Percentiles rank a stretch among this genome's conserved stretches.
Evolutionary conservation across 2,329 filamentous ascomycete genomes (phyloP).

Genomic region (Sclerotinia sclerotiorum): DNA sequence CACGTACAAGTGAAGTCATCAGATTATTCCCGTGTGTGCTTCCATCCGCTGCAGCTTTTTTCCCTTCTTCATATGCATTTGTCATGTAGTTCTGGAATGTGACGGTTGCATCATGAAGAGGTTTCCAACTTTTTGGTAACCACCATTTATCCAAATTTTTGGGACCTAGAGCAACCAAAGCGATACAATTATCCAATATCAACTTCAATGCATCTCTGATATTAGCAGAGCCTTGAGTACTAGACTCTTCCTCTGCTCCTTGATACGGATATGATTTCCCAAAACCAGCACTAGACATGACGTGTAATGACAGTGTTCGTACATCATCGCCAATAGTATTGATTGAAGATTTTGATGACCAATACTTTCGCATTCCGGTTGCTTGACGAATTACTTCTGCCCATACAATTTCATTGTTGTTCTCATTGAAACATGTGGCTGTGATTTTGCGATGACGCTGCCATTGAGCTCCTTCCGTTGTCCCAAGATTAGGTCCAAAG

Average conservation of each 20-base stretch:
- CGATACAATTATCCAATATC: slow-evolving; percentile 19
- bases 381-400: slow-evolving; percentile 17
- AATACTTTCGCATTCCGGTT: slow-evolving; percentile 14
- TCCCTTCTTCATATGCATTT: slow-evolving; percentile 17
- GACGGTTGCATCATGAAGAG: slow-evolving; percentile 12
- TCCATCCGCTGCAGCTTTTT: slow-evolving; percentile 1
- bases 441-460: slow-evolving; percentile 21
- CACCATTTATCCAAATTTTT: slow-evolving; percentile 20
- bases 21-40: slow-evolving; percentile 9
- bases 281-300: slow-evolving; percentile 20
- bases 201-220: slow-evolving; percentile 12
- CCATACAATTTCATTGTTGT: slow-evolving; percentile 15
- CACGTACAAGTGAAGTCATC: slow-evolving; percentile 21
- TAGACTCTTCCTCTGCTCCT: slow-evolving; percentile 5
- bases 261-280: slow-evolving; percentile 18
- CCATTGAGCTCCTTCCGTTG: slow-evolving; percentile 20
- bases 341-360: slow-evolving; percentile 7
- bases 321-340: slow-evolving; percentile 16
- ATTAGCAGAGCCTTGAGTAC: neutral
- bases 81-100: slow-evolving; percentile 22
- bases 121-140: slow-evolving; percentile 21
- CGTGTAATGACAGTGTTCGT: slow-evolving; percentile 12
- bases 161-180: slow-evolving; percentile 14
- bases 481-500: slow-evolving; percentile 15
- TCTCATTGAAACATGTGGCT: slow-evolving; percentile 14